phyloP scores from a whole-genome alignment of 1,139 yeast species.

The Yamadazyma pseudoaaseri region DNA sequence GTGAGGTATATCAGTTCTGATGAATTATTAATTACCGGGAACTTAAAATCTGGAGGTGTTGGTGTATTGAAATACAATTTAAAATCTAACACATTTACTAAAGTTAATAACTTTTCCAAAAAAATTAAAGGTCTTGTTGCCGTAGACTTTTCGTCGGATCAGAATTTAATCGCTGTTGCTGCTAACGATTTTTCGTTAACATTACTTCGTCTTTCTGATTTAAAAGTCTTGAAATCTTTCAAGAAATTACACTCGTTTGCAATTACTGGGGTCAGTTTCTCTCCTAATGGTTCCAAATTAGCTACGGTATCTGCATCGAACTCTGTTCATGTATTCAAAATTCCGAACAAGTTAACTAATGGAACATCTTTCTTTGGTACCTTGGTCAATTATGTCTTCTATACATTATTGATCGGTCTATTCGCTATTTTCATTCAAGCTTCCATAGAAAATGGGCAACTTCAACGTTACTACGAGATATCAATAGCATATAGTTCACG shows the following conservation, averaged over 20 bases:
- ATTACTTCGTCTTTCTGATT: slow-evolving; percentile 49
- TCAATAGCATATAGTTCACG: slow-evolving; percentile 19
- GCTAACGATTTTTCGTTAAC: slow-evolving; percentile 74
- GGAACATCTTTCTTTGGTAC: slow-evolving; percentile 46
- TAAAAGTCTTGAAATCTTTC: slow-evolving; percentile 49
- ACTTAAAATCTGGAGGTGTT: slow-evolving; percentile 39
- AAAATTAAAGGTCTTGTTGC: slow-evolving; percentile 70
- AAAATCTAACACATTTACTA: slow-evolving; percentile 39
- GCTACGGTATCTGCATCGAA: slow-evolving; percentile 85
- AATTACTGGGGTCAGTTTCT: slow-evolving; percentile 70
- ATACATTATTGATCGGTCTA: slow-evolving; percentile 45
- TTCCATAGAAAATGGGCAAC: slow-evolving; percentile 37
- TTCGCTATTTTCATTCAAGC: slow-evolving; percentile 47
- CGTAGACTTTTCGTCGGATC: slow-evolving; percentile 48
- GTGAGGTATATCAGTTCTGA: slow-evolving; percentile 57
- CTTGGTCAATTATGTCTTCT: slow-evolving; percentile 37
- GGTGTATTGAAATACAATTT: slow-evolving; percentile 47
- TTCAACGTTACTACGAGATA: slow-evolving; percentile 20
- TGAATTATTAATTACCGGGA: slow-evolving; percentile 56
- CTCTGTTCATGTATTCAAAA: slow-evolving; percentile 58
- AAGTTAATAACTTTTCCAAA: slow-evolving; percentile 44
- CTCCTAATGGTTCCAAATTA: slow-evolving; percentile 63
- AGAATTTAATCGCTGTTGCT: slow-evolving; percentile 63
- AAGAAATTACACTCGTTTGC: slow-evolving; percentile 76
- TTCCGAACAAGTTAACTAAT: slow-evolving; percentile 53